phyloP scores from a whole-genome alignment of 2,329 filamentous ascomycete genomes.

The Pseudovirgaria hyperparasitica region DNA sequence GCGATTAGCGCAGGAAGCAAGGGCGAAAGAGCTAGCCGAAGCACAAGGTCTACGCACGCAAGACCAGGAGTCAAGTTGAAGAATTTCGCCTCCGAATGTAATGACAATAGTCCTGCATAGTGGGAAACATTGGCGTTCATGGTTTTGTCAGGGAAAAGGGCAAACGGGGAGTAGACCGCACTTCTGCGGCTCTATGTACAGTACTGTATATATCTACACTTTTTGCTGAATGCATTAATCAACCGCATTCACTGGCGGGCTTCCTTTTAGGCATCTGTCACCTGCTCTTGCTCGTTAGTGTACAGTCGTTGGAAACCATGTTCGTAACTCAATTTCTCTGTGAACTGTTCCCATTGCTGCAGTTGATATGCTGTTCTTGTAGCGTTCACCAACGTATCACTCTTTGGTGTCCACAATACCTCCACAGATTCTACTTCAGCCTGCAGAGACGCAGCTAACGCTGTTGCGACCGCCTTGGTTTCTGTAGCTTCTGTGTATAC shows the following conservation, averaged over 20 bases:
- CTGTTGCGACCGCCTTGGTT: slow-evolving; percentile 51
- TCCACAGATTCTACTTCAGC: slow-evolving; percentile 62
- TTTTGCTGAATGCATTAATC: no score
- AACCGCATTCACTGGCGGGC: no score
- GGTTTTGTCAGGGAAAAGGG: no score
- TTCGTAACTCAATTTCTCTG: slow-evolving; percentile 50
- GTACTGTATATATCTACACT: no score
- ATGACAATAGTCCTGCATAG: no score
- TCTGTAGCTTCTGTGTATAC: slow-evolving; percentile 56
- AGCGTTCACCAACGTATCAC: slow-evolving; percentile 65
- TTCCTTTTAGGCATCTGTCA: no score
- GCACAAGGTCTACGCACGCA: neutral
- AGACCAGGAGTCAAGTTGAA: neutral
- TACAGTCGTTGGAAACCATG: slow-evolving; percentile 69
- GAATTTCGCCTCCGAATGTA: neutral
- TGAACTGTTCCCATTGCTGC: slow-evolving; percentile 50
- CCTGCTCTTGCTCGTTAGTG: no score
- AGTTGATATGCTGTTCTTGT: no score
- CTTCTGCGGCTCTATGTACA: no score
- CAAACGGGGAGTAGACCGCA: no score
- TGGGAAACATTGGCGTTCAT: no score
- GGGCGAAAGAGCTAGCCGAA: slow-evolving; percentile 7
- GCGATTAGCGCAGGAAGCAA: slow-evolving; percentile 29
- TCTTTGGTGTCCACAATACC: slow-evolving; percentile 75
- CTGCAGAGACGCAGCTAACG: slow-evolving; percentile 48